Evolutionary conservation across 306 rosid species (phyloP), one percentile per base, ranked within the genome.

Genomic region (Alnus rubra): DNA sequence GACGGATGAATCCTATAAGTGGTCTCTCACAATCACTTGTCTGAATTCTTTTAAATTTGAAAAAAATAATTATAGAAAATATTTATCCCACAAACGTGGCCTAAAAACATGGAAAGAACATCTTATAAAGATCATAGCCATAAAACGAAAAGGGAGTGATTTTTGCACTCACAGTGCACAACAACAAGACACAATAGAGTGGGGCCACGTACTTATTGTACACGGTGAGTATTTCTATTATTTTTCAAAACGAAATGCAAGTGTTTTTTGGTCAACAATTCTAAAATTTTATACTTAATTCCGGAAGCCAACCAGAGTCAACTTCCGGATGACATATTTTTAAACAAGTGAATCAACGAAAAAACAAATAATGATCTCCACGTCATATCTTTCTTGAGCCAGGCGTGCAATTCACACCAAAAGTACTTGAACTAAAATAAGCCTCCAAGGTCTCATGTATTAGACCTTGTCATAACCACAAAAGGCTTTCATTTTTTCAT

Each of bases 391-490:
- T 53, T 55, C n/a, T 19, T 5, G 58, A 56, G 76, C 72, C 79
- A 82, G 72, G 48, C 82, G 39, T 77, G 65, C 77, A 74, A 31
- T 49, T 19, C 50, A 49, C 65, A 67, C 72, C 75, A 54, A 77
- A 44, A 39, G 52, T 33, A 30, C 28, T 37, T 50, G 51, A 4
- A 33, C 12, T 33, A 67, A 13, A 68, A 9, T 18, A 69, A 52
- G 60, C 39, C 65, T 9, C 44, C 7, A 2, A 2, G 75, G 23
- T 71, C 31, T 58, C 42, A 60, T 49, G 31, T 59, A 35, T 37
- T 67, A 15, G 67, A 73, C 76, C 5, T 39, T 47, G 42, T 82
- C 39, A 14, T 55, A 69, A 69, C n/a, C 70, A 18, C 52, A 42
- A 7, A 11, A 50, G 45, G 6, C 5, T 42, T 42, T 5, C 45